Conservation (phyloP, 169 alveolate species). For the Eimeria maxima region DNA sequence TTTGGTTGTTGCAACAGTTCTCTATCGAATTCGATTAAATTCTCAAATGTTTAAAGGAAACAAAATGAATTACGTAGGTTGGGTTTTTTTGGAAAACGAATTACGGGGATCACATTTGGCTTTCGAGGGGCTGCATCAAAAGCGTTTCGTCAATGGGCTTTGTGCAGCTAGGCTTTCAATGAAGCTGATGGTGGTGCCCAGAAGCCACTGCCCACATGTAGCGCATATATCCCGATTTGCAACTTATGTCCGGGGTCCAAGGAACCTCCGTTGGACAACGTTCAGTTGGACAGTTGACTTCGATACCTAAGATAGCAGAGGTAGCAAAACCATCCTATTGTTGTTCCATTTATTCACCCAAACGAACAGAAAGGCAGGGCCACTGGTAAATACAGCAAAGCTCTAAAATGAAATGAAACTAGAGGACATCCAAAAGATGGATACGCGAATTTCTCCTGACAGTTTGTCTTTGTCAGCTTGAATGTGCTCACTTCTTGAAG, state of each 20-base stretch:
- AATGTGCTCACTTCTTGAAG: constrained; percentile 56
- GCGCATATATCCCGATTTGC: neutral
- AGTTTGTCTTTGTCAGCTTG: neutral
- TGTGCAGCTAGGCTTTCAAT: neutral
- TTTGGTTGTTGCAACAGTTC: no score
- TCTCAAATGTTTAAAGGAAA: neutral
- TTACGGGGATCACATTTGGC: neutral
- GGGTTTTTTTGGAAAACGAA: neutral
- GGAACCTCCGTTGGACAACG: constrained; percentile 43
- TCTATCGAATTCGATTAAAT: neutral
- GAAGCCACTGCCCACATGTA: neutral
- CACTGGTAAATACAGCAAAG: neutral
- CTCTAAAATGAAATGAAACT: neutral
- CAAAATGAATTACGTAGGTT: neutral
- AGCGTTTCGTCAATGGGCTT: neutral
- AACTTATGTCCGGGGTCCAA: constrained; percentile 18
- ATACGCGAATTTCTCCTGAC: neutral
- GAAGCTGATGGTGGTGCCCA: neutral
- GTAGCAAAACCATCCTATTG: neutral
- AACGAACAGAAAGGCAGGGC: neutral
- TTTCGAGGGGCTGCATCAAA: neutral
- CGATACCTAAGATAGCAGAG: constrained; percentile 7
- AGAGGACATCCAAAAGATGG: neutral
- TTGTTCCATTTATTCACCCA: neutral
- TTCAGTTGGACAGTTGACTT: constrained; percentile 45